These are phyloP conservation scores for Fonsecaea nubica DNA, from an alignment of 2,329 filamentous ascomycete species.

Conservation along the genomic window DNA sequence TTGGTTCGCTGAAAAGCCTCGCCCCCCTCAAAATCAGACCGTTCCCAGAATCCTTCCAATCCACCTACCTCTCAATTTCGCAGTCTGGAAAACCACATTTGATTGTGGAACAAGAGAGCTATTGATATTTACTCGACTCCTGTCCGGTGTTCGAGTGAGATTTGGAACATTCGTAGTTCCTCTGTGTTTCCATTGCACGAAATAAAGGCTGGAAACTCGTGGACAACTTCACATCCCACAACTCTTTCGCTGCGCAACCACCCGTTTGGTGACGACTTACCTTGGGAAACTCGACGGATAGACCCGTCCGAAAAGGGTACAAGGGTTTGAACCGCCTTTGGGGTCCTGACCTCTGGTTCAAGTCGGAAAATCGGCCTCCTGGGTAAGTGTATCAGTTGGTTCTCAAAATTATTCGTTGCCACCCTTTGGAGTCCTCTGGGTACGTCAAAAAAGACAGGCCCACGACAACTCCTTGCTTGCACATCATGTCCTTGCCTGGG, in stretches of 20 bases:
- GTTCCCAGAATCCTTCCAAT: slow-evolving; percentile 4
- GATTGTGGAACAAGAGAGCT: slow-evolving; percentile 10
- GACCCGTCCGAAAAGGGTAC: slow-evolving; percentile 5
- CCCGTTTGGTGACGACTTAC: slow-evolving; percentile 11
- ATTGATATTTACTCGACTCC: not conserved
- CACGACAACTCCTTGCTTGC: slow-evolving; percentile 31
- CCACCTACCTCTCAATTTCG: slow-evolving; percentile 11
- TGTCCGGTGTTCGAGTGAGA: not conserved
- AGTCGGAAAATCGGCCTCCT: slow-evolving; percentile 25
- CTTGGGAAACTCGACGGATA: slow-evolving; percentile 15
- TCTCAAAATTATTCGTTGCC: slow-evolving; percentile 22
- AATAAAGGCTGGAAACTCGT: not conserved
- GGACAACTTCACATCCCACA: slow-evolving; percentile 5
- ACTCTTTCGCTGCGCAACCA: slow-evolving; percentile 19
- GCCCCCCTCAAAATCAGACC: slow-evolving; percentile 2
- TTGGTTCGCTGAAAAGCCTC: slow-evolving; percentile 35
- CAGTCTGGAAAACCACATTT: slow-evolving; percentile 10
- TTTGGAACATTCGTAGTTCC: not conserved
- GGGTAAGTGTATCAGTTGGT: slow-evolving; percentile 24
- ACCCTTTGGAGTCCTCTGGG: slow-evolving; percentile 14
- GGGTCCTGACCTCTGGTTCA: slow-evolving; percentile 13
- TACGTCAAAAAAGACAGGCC: slow-evolving; percentile 13
- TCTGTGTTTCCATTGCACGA: not conserved
- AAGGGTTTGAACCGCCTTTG: slow-evolving; percentile 2
- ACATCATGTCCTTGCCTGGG: slow-evolving; percentile 27